Conservation (phyloP, 164 flowering plant genomes). For the Taxillus chinensis region DNA sequence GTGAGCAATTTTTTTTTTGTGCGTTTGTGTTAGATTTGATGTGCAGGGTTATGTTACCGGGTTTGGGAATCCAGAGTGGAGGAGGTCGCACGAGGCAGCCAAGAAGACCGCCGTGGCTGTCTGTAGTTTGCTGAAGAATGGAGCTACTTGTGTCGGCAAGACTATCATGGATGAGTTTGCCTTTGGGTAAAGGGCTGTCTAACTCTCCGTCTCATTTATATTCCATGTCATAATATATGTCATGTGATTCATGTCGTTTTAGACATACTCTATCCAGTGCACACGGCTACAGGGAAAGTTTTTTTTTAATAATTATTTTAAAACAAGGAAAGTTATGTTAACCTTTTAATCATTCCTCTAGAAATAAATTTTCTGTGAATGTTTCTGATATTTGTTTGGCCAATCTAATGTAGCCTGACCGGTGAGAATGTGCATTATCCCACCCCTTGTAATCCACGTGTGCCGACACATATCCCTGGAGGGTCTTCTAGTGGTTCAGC, state of each 20-base stretch:
- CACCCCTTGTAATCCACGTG: slow-evolving; percentile 70
- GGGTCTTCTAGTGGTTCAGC: slow-evolving; percentile 99
- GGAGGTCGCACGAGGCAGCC: slow-evolving; percentile 63
- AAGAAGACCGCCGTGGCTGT: slow-evolving; percentile 59
- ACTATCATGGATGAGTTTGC: slow-evolving; percentile 84
- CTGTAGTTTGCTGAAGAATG: slow-evolving; percentile 55
- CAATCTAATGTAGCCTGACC: slow-evolving; percentile 29
- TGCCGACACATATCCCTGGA: slow-evolving; percentile 67
- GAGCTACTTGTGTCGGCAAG: slow-evolving; percentile 89
- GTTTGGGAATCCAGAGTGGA: slow-evolving; percentile 83
- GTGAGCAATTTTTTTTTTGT: slow-evolving; percentile 1
- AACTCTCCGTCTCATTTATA: background rate
- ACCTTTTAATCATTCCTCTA: too few relatives aligned
- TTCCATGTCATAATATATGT: too few relatives aligned
- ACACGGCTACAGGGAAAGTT: too few relatives aligned
- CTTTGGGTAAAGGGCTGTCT: slow-evolving; percentile 45
- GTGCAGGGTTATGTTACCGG: slow-evolving; percentile 76
- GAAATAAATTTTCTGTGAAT: too few relatives aligned
- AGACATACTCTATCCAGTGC: too few relatives aligned
- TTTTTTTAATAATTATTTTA: too few relatives aligned
- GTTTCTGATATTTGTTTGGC: too few relatives aligned
- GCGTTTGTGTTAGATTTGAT: slow-evolving; percentile 45
- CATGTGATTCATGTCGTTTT: too few relatives aligned
- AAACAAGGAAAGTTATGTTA: too few relatives aligned
- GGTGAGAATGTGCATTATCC: slow-evolving; percentile 84